Conservation (phyloP, 768 basidiomycete genomes). For the Russula emetica region DNA sequence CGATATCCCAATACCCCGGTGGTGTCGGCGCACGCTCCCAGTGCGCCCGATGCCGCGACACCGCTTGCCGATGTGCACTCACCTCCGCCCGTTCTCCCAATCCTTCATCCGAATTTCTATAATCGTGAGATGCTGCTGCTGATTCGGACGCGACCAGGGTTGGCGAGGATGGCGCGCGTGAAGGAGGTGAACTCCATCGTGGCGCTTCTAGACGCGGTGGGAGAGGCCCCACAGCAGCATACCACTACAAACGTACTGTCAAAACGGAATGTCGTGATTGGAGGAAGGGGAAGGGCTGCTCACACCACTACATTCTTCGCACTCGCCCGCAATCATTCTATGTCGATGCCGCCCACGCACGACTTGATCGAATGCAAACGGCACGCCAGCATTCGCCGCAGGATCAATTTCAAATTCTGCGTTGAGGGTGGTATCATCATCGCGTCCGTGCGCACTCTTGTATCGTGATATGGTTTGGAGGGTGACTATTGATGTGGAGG, state of each 20-base stretch:
- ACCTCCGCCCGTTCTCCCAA: conserved; percentile 18
- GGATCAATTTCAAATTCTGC: conserved; percentile 59
- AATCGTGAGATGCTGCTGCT: too few species aligned
- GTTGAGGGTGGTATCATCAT: conserved; percentile 9
- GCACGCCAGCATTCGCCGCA: conserved; percentile 56
- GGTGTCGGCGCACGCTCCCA: conserved; percentile 74
- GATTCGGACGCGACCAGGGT: conserved; percentile 2
- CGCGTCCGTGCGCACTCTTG: neutral
- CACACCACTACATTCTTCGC: conserved; percentile 78
- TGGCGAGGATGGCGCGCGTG: conserved; percentile 23
- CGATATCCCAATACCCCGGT: conserved; percentile 86
- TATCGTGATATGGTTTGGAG: conserved; percentile 1
- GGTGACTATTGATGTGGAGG: neutral
- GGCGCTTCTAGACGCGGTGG: conserved; percentile 63
- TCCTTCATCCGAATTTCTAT: conserved; percentile 11
- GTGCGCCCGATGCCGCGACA: conserved; percentile 67
- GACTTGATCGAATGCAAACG: conserved; percentile 71
- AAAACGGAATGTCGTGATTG: neutral
- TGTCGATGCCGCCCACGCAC: conserved; percentile 63
- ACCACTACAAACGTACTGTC: conserved; percentile 51
- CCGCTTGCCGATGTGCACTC: conserved; percentile 58
- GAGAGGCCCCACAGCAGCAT: conserved; percentile 68
- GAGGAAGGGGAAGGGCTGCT: conserved; percentile 29
- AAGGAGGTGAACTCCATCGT: conserved; percentile 69
- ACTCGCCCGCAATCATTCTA: conserved; percentile 69